Base-by-base conservation (phyloP, 129 eudicot genomes). In the Scalesia atractyloides region DNA sequence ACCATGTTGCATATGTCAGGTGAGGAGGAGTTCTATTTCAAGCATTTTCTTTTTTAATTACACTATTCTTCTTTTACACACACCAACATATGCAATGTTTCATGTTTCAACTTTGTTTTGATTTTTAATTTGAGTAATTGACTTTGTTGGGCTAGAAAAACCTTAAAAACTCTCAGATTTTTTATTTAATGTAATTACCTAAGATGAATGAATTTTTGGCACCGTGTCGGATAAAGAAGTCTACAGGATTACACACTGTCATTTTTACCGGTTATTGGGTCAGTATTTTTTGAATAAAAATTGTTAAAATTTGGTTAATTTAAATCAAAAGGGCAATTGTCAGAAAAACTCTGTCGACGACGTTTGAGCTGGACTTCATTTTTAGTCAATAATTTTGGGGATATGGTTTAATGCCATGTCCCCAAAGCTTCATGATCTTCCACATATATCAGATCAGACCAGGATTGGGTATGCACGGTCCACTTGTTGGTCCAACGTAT, bases 1-100 rank as follows among this genome's bases (percentile, higher is more conserved):
- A 59, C 82, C 86, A 7, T 80, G 86, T 64, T 90, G 96, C 76
- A 81, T 87, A 58, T 90, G 96, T 72, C 88, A 76, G 86, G 95
- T 88, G 49, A 76, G 77, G 18, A 7, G 5, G 14, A 51, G 22
- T 39, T 33, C 33, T 63, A 50, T 52, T 41, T 58, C 53, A 48
- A 64, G 14, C 50, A 41, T 46, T 66, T 46, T 13, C 8, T 4
- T 66, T 20, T 46, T 13, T 1, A 6, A 3, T 6, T 18, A 2
- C 17, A 49, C 15, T 50, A 46, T 46, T 30, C 5, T 30, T 30
- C 30, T 30, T 30, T 30, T 30, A 30, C 3, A 30, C 4, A 1
- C 34, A 30, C 3, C 34, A 30, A 30, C 3, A 30, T 30, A 30
- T 30, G 34, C 34, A 30, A 30, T 30, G 34, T 30, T 30, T 30